A percentile compares a stretch with the other conserved stretches of the same genome.
phyloP scores from a whole-genome alignment of 2,329 filamentous ascomycete species.

The Ascochyta clinopodiicola region DNA sequence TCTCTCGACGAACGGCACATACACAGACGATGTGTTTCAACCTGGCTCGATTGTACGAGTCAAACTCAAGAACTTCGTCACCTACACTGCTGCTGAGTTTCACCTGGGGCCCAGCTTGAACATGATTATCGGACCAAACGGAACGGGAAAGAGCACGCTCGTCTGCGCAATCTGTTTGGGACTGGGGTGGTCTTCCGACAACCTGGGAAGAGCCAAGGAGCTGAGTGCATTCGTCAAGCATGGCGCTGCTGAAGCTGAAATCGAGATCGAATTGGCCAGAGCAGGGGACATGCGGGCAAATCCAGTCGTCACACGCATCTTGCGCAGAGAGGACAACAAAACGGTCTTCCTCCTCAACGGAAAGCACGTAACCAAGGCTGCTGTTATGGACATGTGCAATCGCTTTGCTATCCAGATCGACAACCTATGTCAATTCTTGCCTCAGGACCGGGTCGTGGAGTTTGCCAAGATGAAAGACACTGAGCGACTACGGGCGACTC shows the following conservation, averaged over 20 bases:
- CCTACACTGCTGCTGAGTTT: conserved; percentile 91
- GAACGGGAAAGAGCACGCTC: conserved; percentile 95
- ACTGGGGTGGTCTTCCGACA: conserved; percentile 72
- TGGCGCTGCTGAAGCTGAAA: conserved; percentile 74
- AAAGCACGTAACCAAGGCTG: conserved; percentile 64
- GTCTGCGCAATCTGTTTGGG: conserved; percentile 97
- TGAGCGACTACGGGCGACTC: conserved; percentile 82
- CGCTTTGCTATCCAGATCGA: conserved; percentile 91
- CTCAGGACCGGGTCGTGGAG: conserved; percentile 93
- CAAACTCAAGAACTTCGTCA: conserved; percentile 87
- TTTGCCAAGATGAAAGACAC: conserved; percentile 85
- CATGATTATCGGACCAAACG: conserved; percentile 99
- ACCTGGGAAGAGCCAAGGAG: conserved; percentile 84
- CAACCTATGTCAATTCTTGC: conserved; percentile 95
- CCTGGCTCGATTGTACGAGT: conserved; percentile 90
- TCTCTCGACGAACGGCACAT: conserved; percentile 15
- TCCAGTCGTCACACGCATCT: conserved; percentile 74
- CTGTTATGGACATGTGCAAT: conserved; percentile 70
- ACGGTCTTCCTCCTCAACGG: conserved; percentile 81
- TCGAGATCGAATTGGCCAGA: conserved; percentile 88
- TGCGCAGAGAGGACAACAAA: conserved; percentile 82
- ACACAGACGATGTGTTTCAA: conserved; percentile 46
- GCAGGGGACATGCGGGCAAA: conserved; percentile 66
- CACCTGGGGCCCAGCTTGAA: conserved; percentile 90
- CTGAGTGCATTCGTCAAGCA: conserved; percentile 94